Percentiles rank a stretch among this genome's conserved stretches.
These are phyloP conservation scores for Dothistroma septosporum DNA, from an alignment of 2,329 filamentous ascomycete species.

Conservation along the genomic window DNA sequence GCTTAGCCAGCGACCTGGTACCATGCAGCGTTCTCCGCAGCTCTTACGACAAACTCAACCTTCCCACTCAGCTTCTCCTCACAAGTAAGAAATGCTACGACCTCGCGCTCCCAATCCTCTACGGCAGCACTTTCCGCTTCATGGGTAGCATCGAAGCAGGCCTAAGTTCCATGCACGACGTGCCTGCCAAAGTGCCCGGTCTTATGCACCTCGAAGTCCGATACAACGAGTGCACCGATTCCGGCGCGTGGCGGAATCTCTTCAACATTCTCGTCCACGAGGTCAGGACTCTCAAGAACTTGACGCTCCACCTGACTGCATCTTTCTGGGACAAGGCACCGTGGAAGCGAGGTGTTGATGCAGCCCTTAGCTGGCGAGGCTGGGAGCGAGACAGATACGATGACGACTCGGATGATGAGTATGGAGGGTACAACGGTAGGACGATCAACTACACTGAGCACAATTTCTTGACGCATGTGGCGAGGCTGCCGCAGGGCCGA, in stretches of 20 bases:
- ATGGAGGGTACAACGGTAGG: not conserved
- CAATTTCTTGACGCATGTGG: not conserved
- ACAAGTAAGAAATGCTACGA: not conserved
- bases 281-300: not conserved
- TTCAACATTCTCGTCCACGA: constrained; percentile 2
- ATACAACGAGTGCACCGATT: not conserved
- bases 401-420: not conserved
- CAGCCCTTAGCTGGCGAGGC: not conserved
- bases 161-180: not conserved
- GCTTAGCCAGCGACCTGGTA: not conserved
- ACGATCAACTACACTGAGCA: not conserved
- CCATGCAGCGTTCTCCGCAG: not conserved
- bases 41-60: not conserved
- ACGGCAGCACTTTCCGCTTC: not conserved
- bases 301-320: not conserved
- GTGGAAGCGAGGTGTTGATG: not conserved
- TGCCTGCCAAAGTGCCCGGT: too few species aligned
- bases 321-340: not conserved
- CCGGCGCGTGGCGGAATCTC: not conserved
- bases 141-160: not conserved
- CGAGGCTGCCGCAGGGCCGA: not conserved
- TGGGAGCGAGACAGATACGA: not conserved
- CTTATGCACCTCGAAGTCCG: not conserved
- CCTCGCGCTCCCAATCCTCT: not conserved
- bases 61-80: not conserved